phyloP scores from a whole-genome alignment of 176 grass and related monocot genomes.

The Oryza longistaminata region DNA sequence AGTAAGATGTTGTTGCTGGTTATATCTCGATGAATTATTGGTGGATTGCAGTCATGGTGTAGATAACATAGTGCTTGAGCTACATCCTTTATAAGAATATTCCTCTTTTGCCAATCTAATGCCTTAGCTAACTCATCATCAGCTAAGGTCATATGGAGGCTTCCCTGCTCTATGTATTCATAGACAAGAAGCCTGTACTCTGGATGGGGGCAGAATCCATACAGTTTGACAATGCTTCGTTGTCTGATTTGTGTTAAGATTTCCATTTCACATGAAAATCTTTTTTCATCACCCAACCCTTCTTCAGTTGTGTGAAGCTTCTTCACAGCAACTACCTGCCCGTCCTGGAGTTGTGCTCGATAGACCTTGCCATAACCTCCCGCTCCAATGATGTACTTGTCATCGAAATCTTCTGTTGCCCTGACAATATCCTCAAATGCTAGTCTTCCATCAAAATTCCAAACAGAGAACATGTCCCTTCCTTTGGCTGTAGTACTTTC shows the following conservation, averaged over 20 bases:
- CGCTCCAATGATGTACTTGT: not conserved
- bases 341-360: slow-evolving; percentile 6
- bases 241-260: not conserved
- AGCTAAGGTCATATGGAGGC: not conserved
- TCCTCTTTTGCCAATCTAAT: not conserved
- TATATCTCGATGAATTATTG: slow-evolving; percentile 37
- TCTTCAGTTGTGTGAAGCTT: not conserved
- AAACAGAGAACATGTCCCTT: slow-evolving; percentile 1
- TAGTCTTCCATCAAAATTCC: slow-evolving; percentile 34
- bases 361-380: slow-evolving; percentile 22
- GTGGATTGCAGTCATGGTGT: slow-evolving; percentile 9
- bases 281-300: not conserved
- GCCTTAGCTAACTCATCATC: not conserved
- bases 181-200: not conserved
- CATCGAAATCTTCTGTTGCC: slow-evolving; percentile 23
- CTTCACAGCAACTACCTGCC: not conserved
- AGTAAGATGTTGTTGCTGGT: slow-evolving; percentile 36
- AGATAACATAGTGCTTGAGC: slow-evolving; percentile 21
- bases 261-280: slow-evolving; percentile 14
- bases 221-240: slow-evolving; percentile 17
- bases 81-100: not conserved
- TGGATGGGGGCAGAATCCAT: slow-evolving; percentile 4
- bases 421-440: slow-evolving; percentile 21
- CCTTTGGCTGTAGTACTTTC: not conserved
- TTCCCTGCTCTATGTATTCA: not conserved